phyloP scores from a whole-genome alignment of 75 land plant species.

The Adiantum capillusveneris region DNA sequence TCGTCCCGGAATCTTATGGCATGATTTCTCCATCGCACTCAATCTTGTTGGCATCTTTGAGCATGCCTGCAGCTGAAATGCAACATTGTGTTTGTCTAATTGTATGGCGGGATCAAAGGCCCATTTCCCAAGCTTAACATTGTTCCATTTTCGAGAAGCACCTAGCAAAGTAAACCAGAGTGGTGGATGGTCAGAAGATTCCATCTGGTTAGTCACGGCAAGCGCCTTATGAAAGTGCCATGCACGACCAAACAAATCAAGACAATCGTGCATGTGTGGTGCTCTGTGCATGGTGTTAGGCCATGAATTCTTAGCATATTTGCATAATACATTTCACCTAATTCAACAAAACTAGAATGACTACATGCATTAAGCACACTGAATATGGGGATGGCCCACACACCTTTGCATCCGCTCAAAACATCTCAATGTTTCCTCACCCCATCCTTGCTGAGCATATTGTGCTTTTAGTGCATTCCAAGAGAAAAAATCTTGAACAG shows the following conservation, averaged over 20 bases:
- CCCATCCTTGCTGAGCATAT: conserved; percentile 24
- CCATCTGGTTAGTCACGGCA: not conserved
- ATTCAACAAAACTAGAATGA: conserved; percentile 9
- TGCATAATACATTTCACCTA: conserved; percentile 7
- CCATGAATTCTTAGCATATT: not conserved
- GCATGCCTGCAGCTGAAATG: not conserved
- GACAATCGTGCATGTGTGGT: not conserved
- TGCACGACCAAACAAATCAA: not conserved
- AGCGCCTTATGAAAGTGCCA: not conserved
- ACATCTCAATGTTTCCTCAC: conserved; percentile 11
- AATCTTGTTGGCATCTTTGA: not conserved
- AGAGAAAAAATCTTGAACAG: conserved; percentile 9
- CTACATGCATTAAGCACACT: conserved; percentile 24
- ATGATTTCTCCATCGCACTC: too few relatives aligned
- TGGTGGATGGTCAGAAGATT: not conserved
- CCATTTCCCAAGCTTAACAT: not conserved
- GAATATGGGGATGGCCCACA: conserved; percentile 20
- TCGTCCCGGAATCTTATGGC: too few relatives aligned
- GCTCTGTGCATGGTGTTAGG: not conserved
- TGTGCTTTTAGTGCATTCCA: conserved; percentile 41
- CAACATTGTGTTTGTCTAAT: not conserved
- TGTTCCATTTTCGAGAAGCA: not conserved
- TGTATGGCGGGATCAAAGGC: conserved; percentile 1
- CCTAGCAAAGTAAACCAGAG: not conserved
- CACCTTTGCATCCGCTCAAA: conserved; percentile 14